Conservation (phyloP, 164 flowering plant species). For the Magnolia kwangsiensis region DNA sequence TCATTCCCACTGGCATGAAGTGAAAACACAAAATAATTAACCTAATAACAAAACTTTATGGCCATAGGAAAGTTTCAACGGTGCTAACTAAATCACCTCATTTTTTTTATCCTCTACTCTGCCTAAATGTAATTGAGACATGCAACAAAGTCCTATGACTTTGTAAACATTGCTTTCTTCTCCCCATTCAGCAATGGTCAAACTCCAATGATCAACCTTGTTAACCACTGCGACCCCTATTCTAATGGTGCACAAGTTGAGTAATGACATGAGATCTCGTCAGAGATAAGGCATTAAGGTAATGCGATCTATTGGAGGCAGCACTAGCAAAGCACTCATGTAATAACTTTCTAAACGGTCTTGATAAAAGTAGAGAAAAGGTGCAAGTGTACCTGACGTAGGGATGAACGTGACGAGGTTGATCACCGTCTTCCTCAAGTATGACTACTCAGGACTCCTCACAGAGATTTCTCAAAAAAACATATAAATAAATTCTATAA, state of each 20-base stretch:
- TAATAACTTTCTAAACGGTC: conserved; percentile 9
- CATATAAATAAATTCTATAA: too few relatives aligned
- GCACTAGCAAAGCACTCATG: neutral
- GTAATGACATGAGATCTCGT: conserved; percentile 5
- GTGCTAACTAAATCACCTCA: neutral
- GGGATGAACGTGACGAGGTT: too few relatives aligned
- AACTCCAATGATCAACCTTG: conserved; percentile 14
- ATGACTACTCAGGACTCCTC: too few relatives aligned
- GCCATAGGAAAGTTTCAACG: neutral
- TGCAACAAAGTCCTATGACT: conserved; percentile 12
- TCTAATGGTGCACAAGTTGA: conserved; percentile 10
- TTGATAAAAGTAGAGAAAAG: neutral
- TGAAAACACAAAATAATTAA: too few relatives aligned
- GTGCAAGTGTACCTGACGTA: too few relatives aligned
- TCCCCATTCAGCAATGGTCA: conserved; percentile 16
- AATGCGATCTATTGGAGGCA: conserved; percentile 5
- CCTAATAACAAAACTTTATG: too few relatives aligned
- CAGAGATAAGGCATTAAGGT: conserved; percentile 1
- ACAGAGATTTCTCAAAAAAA: too few relatives aligned
- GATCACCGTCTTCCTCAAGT: too few relatives aligned
- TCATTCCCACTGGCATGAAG: too few relatives aligned
- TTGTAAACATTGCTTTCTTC: conserved; percentile 22
- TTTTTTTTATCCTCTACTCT: too few relatives aligned
- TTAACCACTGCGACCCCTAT: conserved; percentile 15
- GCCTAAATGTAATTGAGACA: conserved; percentile 5